Evolutionary conservation across 768 basidiomycete species (phyloP), one percentile per base, ranked within the genome.

Genomic region (Russula sp.): DNA sequence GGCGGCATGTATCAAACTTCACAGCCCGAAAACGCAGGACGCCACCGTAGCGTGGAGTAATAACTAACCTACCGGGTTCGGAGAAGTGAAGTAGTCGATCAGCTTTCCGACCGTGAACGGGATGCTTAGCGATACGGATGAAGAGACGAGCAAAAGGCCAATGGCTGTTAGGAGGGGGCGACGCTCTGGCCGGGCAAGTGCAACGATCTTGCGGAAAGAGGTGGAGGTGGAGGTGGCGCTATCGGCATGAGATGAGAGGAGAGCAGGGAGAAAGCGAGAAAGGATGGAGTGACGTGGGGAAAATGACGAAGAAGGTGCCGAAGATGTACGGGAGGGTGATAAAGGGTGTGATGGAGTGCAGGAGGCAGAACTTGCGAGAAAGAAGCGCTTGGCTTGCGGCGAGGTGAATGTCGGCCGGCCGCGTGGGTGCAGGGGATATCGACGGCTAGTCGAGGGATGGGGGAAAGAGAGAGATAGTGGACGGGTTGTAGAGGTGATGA

Each of bases 51-150:
- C 31, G 40, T 39, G 32, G 50, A 39, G 40, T 57, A 4, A 35
- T 37, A n/a, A 52, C 49, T 52, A 22, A 78, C 85, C 66, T 71
- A 94, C 92, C n/a, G 86, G 84, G 68, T 82, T 80, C 1, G 81
- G 67, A 8, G 86, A 77, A 0, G 89, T 86, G 74, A 97, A 98
- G 76, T 89, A 94, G 75, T 98, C 95, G 65, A 99, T 97, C 56
- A 98, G 78, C 72, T 86, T 91, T 10, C 96, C 96, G 69, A 98
- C 87, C 1, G 94, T 94, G 68, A 97, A 84, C 0, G 96, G 96
- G 13, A 98, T 82, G 66, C 88, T 89, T 86, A 98, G 89, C 4
- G 92, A 90, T 22, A 99, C 91, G 3, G 88, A 78, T 9, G 93
- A 92, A 0, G 94, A 96, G n/a, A 93, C 80, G 16, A 95, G 73